These are phyloP conservation scores for Tolypocladium cylindrosporum DNA, from an alignment of 2,329 filamentous ascomycete genomes.

Conservation along the genomic window DNA sequence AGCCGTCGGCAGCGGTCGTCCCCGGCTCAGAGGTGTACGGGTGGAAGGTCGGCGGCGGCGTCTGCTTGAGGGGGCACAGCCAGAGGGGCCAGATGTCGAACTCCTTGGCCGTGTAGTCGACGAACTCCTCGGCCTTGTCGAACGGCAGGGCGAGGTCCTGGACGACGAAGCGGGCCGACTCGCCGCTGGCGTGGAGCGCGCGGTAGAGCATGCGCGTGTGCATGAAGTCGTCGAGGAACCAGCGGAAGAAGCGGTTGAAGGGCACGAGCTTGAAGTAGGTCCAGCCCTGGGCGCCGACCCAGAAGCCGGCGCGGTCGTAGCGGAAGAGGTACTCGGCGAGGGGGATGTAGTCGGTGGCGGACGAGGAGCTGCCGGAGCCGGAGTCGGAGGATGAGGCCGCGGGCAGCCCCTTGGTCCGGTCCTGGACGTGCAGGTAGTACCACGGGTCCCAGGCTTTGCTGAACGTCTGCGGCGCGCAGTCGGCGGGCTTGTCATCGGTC, in stretches of 20 bases:
- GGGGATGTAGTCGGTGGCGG: conserved; percentile 47
- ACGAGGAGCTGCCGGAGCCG: conserved; percentile 3
- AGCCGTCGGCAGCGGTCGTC: conserved; percentile 2
- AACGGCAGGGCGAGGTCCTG: conserved; percentile 57
- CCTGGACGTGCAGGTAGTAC: conserved; percentile 64
- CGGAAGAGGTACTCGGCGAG: conserved; percentile 66
- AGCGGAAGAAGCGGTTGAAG: conserved; percentile 55
- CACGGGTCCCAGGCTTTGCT: conserved; percentile 56
- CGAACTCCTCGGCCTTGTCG: conserved; percentile 37
- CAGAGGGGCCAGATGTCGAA: conserved; percentile 51
- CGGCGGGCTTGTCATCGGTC: conserved; percentile 39
- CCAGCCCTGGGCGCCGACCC: conserved; percentile 58
- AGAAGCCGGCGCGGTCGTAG: conserved; percentile 68
- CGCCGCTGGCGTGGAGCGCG: conserved; percentile 57
- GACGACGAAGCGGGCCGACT: conserved; percentile 54
- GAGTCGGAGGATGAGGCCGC: conserved; percentile 3
- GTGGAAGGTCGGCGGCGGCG: conserved; percentile 42
- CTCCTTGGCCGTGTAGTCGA: conserved; percentile 41
- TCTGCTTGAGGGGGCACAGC: conserved; percentile 45
- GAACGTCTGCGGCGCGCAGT: conserved; percentile 39
- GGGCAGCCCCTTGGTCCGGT: conserved; percentile 22
- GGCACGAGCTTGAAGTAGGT: conserved; percentile 56
- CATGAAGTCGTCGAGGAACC: conserved; percentile 62
- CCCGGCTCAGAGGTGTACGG: conserved; percentile 34
- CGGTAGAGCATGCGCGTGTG: conserved; percentile 68